Evolutionary conservation across 108 stramenopile genomes (phyloP).

Genomic region (Stephanodiscus minutulus): DNA sequence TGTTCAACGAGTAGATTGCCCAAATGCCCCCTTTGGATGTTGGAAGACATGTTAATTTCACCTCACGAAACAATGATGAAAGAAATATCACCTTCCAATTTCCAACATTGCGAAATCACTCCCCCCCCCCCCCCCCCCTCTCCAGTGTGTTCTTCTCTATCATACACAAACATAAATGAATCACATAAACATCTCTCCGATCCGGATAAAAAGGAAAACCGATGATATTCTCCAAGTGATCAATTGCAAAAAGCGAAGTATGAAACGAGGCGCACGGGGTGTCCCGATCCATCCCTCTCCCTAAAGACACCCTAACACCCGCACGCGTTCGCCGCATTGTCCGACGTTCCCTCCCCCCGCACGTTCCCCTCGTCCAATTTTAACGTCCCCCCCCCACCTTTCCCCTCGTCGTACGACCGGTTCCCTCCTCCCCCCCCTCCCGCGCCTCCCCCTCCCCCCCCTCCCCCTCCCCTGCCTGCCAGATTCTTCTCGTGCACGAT

Average conservation of each 20-base stretch:
- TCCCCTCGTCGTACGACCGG: conserved; percentile 22
- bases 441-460: conserved; percentile 58
- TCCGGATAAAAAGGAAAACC: too few relatives aligned
- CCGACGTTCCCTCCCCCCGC: conserved; percentile 32
- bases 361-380: conserved; percentile 47
- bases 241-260: too few relatives aligned
- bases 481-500: conserved; percentile 86
- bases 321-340: conserved; percentile 36
- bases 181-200: too few relatives aligned
- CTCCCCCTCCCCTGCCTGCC: conserved; percentile 40
- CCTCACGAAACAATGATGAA: not conserved
- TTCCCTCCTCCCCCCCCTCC: conserved; percentile 57
- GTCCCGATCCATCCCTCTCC: not conserved
- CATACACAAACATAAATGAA: too few relatives aligned
- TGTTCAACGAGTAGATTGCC: too few relatives aligned
- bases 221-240: too few relatives aligned
- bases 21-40: too few relatives aligned
- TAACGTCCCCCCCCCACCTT: not conserved
- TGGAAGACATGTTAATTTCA: too few relatives aligned
- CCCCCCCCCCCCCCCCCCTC: not conserved
- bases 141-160: too few relatives aligned
- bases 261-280: too few relatives aligned
- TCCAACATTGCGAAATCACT: not conserved
- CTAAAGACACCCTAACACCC: conserved; percentile 36
- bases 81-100: not conserved